A percentile compares a stretch with the other conserved stretches of the same genome.
These are phyloP conservation scores for Coemansia sp. DNA, from an alignment of 371 early-diverging fungal genomes.

Conservation along the genomic window DNA sequence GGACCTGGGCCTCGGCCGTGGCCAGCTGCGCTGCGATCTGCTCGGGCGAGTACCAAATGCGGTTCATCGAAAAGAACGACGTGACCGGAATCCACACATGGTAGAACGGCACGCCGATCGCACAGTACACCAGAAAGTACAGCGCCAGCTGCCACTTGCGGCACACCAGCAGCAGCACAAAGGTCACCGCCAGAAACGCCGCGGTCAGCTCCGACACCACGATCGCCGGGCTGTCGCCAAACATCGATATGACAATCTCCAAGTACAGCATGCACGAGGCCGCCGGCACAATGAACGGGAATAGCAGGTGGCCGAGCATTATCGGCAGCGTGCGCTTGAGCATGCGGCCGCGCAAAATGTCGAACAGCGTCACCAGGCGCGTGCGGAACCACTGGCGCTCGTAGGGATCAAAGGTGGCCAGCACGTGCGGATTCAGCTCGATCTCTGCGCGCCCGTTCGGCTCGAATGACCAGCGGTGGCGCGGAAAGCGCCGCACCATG, in stretches of 20 bases:
- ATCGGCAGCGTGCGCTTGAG: slow-evolving; percentile 34
- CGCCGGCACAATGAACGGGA: slow-evolving; percentile 35
- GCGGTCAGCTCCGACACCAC: slow-evolving; percentile 44
- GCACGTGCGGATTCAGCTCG: slow-evolving; percentile 17
- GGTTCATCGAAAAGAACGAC: slow-evolving; percentile 47
- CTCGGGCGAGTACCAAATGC: slow-evolving; percentile 43
- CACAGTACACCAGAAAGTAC: slow-evolving; percentile 45
- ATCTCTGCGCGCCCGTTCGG: slow-evolving; percentile 44
- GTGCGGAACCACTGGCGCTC: slow-evolving; percentile 49
- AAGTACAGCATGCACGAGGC: slow-evolving; percentile 47
- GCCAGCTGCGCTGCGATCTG: slow-evolving; percentile 22
- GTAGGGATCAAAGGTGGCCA: slow-evolving; percentile 36
- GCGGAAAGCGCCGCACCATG: slow-evolving; percentile 29
- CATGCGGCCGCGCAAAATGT: slow-evolving; percentile 34
- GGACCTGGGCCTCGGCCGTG: slow-evolving; percentile 26
- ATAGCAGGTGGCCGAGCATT: slow-evolving; percentile 32
- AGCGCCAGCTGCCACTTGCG: slow-evolving; percentile 31
- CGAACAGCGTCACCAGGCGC: slow-evolving; percentile 37
- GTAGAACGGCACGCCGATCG: slow-evolving; percentile 46
- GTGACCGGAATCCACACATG: slow-evolving; percentile 47
- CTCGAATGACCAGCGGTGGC: slow-evolving; percentile 43
- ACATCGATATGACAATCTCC: slow-evolving; percentile 40
- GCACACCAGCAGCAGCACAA: slow-evolving; percentile 23
- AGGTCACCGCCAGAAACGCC: slow-evolving; percentile 31
- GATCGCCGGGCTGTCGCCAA: slow-evolving; percentile 42